Base-by-base conservation (phyloP, 2,329 filamentous ascomycete species). In the Diaporthe citrichinensis region DNA sequence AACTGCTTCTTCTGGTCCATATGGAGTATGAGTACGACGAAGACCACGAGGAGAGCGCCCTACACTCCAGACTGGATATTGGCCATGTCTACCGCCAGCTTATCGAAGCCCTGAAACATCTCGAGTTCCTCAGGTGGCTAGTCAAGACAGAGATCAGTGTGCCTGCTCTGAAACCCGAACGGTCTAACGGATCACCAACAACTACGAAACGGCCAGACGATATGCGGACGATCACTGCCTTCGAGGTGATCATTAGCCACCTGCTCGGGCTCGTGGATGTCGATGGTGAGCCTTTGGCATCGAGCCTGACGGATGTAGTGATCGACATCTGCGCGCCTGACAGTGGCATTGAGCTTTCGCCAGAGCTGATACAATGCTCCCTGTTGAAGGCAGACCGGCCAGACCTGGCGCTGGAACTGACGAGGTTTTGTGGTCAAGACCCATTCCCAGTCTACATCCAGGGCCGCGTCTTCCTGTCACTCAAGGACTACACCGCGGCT, bases 1-100 rank as follows among this genome's bases (percentile, higher is more conserved):
- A 98, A 75, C 86, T 98, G 3, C 89, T 97, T 3, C 88, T 99
- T 9, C 88, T 98, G 23, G 90, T 97, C 14, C 95, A 98, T 83
- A 93, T 98, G 88, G 94, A 97, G 82, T 93, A 92, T 53, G 95
- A 97, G 81, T 90, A 94, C 72, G 94, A 96, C 23, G 73, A 77
- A 20, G 76, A 76, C 75, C 90, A 92, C 78, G 92, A 93, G 57
- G 92, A 95, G 55, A 90, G 94, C 23, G 91, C 91, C 2, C 86
- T 92, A 46, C 89, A 90, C 78, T 84, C 88, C 53, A 85, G 88
- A 28, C 86, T 94, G 12, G 90, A 93, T 39, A 93, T 97, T 75
- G 91, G 93, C 68, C 85, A 87, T 1, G 91, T 96, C 49, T 96
- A 94, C 84, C 85, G 91, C 80, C 88, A 90, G 62, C 88, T 98